Base-by-base conservation (phyloP, 345 rosid genomes). In the Aurinia saxatilis region DNA sequence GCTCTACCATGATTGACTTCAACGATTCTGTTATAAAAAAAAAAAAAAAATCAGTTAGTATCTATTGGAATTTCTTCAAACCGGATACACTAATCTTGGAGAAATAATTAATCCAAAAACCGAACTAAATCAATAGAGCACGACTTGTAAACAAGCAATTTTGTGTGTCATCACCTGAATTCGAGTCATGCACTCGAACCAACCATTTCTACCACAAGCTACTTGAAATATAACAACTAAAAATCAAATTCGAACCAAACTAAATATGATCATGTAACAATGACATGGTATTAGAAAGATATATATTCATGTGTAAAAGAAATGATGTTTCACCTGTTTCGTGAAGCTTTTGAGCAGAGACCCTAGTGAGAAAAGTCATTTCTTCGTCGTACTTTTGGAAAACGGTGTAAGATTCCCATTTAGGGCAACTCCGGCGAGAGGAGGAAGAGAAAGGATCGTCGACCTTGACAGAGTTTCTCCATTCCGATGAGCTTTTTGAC, bases 371-470 rank as follows among this genome's bases (percentile, higher is more conserved):
- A 78, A 84, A 90, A 82, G 81, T 78, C 99, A 95, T 95, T 67
- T 95, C 97, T 56, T 95, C 99, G 8, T 95, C 99, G 50, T 95
- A 95, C 38, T 90, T 95, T 55, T 95, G 97, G 64, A 90, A 95
- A 13, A 95, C 85, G 0, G 99, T 86, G 72, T 95, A 95, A 33
- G 99, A 90, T 65, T 90, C 99, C 97, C 99, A 95, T 15, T 84
- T 95, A 11, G 90, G 95, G 57, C 99, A 95, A 70, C 97, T 95
- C 35, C 97, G 73, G 61, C 96, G 68, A 0, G 99, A 90, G 0
- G 99, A 95, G 49, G 96, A 79, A 31, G 99, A 95, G 53, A 95
- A 95, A 0, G 99, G 99, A 44, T 93, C 99, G 18, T 95, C 97
- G 2, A 82, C 82, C 10, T 82, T 86, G 10, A 87, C 78, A 17